Evolutionary conservation across 1,139 yeast species (phyloP), one percentile per base, ranked within the genome.

Genomic region (Geotrichum restrictum): DNA sequence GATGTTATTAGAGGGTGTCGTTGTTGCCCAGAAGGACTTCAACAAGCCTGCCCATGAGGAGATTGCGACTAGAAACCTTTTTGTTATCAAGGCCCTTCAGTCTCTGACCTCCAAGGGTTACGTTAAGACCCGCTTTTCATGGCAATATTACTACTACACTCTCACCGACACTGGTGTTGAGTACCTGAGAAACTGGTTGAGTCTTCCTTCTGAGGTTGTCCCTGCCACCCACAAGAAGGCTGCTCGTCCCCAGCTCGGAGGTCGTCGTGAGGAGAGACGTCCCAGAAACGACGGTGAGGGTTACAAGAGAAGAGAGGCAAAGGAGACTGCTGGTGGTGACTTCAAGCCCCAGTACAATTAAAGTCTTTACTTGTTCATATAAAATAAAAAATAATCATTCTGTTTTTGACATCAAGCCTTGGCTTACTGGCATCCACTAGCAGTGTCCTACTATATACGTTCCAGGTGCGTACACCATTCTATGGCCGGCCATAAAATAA

Each of bases 141-240:
- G 99, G 99, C 97, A 91, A 86, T 88, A 88, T 85, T 94, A 93
- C 82, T 94, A 94, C 96, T 94, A 94, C 95, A 89, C 98, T 83
- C 88, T 94, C 76, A 93, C 98, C 74, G 98, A 94, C 76, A 97
- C 88, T 79, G 99, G 99, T 85, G 94, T 94, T 65, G 96, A 89
- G 74, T 93, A 81, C 87, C 87, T 94, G 76, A 88, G 98, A 82
- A 88, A 87, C 74, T 95, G 91, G 88, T 87, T 94, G 78, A 91
- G 91, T 85, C 85, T 94, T 72, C 98, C 98, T 79, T 94, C 86
- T 77, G 96, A 91, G 79, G 87, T 93, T 77, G 94, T 91, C 76
- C 99, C 99, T 75, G 85, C 88, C 77, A 94, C 98, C 77, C 88
- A 94, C 85, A 88, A 89, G 82, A 91, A 86, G 83, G 89, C 85